Evolutionary conservation across 148 eudicot species (phyloP).

Genomic region (Dysphania ambrosioides): DNA sequence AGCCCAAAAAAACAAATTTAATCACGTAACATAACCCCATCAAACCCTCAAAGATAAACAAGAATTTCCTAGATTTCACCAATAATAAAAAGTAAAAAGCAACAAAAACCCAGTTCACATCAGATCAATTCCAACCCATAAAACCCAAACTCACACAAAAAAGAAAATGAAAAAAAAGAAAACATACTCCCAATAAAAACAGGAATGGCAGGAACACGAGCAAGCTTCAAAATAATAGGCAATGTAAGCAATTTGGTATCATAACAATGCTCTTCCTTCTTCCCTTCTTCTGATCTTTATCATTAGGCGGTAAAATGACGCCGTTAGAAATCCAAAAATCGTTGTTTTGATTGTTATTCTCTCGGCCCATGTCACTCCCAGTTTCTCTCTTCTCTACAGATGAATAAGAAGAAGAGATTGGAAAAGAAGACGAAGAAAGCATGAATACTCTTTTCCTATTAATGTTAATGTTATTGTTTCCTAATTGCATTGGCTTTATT

Average conservation of each 20-base stretch:
- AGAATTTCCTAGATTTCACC: neutral
- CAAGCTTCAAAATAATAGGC: constrained; percentile 82
- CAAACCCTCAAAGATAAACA: neutral
- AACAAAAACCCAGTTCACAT: neutral
- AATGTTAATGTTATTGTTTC: neutral
- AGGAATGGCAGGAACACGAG: constrained; percentile 87
- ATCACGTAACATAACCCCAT: neutral
- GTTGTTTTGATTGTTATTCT: constrained; percentile 14
- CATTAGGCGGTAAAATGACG: constrained; percentile 6
- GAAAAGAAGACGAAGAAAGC: constrained; percentile 23
- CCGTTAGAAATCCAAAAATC: constrained; percentile 23
- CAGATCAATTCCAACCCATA: neutral
- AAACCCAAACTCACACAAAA: neutral
- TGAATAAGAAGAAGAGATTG: constrained; percentile 5
- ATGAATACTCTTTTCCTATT: constrained; percentile 20
- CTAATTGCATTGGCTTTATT: constrained; percentile 9
- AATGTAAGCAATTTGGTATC: constrained; percentile 61
- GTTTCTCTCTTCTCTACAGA: constrained; percentile 28
- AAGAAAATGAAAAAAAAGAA: neutral
- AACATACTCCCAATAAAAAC: constrained; percentile 68
- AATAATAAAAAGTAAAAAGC: neutral
- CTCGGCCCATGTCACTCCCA: constrained; percentile 29
- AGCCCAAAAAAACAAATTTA: too few species aligned
- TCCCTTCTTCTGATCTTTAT: constrained; percentile 2
- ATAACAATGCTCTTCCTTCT: constrained; percentile 16